These are phyloP conservation scores for Dioszegia hungarica DNA, from an alignment of 768 basidiomycete genomes.

Conservation along the genomic window DNA sequence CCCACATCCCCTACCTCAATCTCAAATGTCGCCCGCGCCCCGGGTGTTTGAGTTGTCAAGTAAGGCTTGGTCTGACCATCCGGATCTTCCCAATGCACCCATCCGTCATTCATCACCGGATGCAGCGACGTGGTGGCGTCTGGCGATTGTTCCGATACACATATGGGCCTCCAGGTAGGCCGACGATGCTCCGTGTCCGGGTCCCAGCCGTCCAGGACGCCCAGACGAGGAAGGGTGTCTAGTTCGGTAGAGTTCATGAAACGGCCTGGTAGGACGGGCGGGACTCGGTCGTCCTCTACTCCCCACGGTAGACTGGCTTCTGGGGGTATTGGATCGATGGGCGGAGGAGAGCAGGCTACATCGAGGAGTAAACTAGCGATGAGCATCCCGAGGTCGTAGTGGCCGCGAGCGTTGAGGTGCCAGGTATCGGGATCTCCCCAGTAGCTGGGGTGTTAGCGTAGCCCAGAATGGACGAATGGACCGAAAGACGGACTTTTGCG, in stretches of 20 bases:
- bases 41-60: slow-evolving; percentile 26
- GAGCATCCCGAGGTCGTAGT: slow-evolving; percentile 42
- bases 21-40: slow-evolving; percentile 34
- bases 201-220: slow-evolving; percentile 34
- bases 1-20: slow-evolving; percentile 35
- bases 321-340: slow-evolving; percentile 3
- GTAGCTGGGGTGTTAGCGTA: slow-evolving; percentile 13
- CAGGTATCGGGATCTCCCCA: slow-evolving; percentile 45
- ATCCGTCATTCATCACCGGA: slow-evolving; percentile 22
- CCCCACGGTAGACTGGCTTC: slow-evolving; percentile 21
- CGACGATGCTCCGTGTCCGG: slow-evolving; percentile 18
- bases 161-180: slow-evolving; percentile 26
- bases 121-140: slow-evolving; percentile 31
- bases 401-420: slow-evolving; percentile 43
- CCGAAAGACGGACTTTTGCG: slow-evolving; percentile 23
- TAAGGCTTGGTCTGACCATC: slow-evolving; percentile 44
- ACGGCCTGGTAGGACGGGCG: slow-evolving; percentile 29
- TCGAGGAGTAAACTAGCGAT: slow-evolving; percentile 38
- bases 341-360: slow-evolving; percentile 23
- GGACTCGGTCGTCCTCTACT: slow-evolving; percentile 6
- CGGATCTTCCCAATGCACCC: slow-evolving; percentile 41
- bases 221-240: slow-evolving; percentile 25
- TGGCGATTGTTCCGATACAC: slow-evolving; percentile 24
- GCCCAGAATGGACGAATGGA: background rate
- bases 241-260: slow-evolving; percentile 28